These are phyloP conservation scores for Erythrobasidium hasegawianum DNA, from an alignment of 1,284 basidiomycete genomes.

Conservation along the genomic window DNA sequence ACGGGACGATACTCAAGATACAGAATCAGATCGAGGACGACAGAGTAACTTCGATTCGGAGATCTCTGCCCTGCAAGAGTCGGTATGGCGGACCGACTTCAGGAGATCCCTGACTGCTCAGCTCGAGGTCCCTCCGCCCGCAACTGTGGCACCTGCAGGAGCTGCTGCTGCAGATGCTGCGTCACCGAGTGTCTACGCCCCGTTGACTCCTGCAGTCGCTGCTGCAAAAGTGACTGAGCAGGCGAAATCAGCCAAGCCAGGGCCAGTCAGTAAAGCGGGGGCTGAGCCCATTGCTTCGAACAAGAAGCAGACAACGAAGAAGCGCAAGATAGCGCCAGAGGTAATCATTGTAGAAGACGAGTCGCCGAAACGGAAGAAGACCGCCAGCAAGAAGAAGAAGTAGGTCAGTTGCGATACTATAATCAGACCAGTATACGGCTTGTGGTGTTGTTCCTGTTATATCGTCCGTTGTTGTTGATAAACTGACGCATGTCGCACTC, in stretches of 20 bases:
- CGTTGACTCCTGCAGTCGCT: not conserved
- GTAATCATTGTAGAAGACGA: not conserved
- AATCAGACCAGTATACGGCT: not conserved
- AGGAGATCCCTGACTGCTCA: not conserved
- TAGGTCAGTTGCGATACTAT: no score
- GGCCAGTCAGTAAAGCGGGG: not conserved
- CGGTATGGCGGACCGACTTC: not conserved
- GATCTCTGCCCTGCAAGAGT: not conserved
- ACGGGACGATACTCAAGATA: no score
- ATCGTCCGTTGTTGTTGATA: no score
- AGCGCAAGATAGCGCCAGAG: not conserved
- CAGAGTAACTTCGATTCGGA: conserved; percentile 1
- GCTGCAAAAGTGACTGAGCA: not conserved
- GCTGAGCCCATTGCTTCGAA: not conserved
- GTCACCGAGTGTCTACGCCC: not conserved
- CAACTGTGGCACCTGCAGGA: not conserved
- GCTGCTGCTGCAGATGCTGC: not conserved
- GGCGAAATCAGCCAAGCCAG: not conserved
- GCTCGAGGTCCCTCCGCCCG: not conserved
- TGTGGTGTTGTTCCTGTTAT: not conserved
- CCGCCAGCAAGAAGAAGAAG: conserved; percentile 51
- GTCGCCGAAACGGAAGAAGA: not conserved
- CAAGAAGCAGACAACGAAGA: not conserved
- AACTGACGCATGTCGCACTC: no score
- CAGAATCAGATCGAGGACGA: not conserved